Percentiles rank a stretch among this genome's conserved stretches.
These are phyloP conservation scores for Parmelia sp. DNA, from an alignment of 495 filamentous ascomycete species.

Conservation along the genomic window DNA sequence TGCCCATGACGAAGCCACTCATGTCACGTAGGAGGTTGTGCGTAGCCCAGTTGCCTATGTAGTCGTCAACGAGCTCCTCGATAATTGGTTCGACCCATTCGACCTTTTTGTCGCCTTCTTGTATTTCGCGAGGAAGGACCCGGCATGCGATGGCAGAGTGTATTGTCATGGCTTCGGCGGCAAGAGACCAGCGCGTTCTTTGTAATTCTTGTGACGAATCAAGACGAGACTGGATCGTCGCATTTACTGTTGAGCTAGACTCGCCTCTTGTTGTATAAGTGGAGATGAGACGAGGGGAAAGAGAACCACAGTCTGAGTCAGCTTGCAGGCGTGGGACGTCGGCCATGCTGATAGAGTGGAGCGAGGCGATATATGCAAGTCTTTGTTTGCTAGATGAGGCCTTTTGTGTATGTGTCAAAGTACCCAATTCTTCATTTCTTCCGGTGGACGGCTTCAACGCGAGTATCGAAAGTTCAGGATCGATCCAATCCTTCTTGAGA, in stretches of 20 bases:
- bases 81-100: background rate
- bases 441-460: background rate
- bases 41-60: conserved; percentile 7
- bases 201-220: background rate
- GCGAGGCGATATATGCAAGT: background rate
- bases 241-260: background rate
- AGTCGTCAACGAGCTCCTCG: conserved; percentile 11
- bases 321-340: background rate
- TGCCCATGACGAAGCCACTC: conserved; percentile 15
- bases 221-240: background rate
- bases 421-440: background rate
- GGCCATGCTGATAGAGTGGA: conserved; percentile 1
- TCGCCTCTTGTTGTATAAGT: background rate
- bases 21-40: conserved; percentile 16
- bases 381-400: background rate
- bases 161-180: conserved; percentile 8
- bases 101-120: background rate
- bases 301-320: background rate
- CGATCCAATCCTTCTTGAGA: conserved; percentile 11
- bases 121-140: background rate
- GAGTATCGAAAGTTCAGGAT: conserved; percentile 16
- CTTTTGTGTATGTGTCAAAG: background rate
- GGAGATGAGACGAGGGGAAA: background rate
- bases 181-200: conserved; percentile 10
- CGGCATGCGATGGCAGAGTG: conserved; percentile 14